Base-by-base conservation (phyloP, 2,329 filamentous ascomycete species). In the Scytalidium lignicola region DNA sequence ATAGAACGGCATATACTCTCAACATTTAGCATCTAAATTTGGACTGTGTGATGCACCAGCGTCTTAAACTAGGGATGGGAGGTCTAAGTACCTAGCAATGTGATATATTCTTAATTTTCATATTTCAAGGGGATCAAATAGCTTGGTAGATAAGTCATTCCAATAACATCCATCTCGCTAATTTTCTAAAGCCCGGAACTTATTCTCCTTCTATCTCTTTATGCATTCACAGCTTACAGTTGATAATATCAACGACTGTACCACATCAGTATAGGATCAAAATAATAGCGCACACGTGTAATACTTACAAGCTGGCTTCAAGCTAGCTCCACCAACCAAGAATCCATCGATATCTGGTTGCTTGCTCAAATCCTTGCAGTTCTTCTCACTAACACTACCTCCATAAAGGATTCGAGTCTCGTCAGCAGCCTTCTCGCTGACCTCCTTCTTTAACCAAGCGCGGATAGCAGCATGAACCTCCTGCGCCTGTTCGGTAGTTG, bases 331-430 rank as follows among this genome's bases (percentile, higher is more conserved):
- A 58, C 92, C 92, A 59, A 97, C 92, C 60, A 97, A 81, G 85
- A 97, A 97, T 51, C 93, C 93, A 71, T 99, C 93, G 70, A 99
- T 96, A 72, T 99, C 93, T 57, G 82, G 70, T 82, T 97, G 83
- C 79, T 90, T 92, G 69, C 87, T 83, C 63, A 99, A 81, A 57
- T 97, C 92, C 66, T 78, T 82, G 80, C 89, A 95, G 83, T 99
- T 99, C 87, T 96, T 96, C 80, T 96, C 93, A 68, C 80, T 95
- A 64, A 99, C 93, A 64, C 87, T 93, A 67, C 93, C 93, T 59
- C 93, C 93, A 73, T 99, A 99, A 67, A 99, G 85, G 69, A 99
- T 89, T 63, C 93, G 83, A 54, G 91, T 96, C 74, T 86, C 83
- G 57, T 95, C 90, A 43, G 90, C 83, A 50, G 86, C 88, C 67